A percentile compares a stretch with the other conserved stretches of the same genome.
Conservation (phyloP, 257 asterid genomes). For the Linaria vulgaris region DNA sequence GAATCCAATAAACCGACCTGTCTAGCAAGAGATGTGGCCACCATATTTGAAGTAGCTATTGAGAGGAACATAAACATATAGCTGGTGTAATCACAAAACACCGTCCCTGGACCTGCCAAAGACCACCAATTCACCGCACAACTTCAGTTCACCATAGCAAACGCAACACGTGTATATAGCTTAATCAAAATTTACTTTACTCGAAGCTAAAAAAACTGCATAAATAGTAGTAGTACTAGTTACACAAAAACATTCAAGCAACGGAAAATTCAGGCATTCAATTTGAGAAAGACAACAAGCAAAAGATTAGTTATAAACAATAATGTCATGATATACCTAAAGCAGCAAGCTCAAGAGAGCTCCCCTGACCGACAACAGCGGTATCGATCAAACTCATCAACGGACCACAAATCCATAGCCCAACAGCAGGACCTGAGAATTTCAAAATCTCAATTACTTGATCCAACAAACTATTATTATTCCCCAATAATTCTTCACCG, state of each 20-base stretch:
- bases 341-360: constrained; percentile 83
- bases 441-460: constrained; percentile 65
- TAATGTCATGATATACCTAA: constrained; percentile 40
- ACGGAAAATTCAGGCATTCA: neutral
- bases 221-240: no score
- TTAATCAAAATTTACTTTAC: neutral
- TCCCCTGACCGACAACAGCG: constrained; percentile 78
- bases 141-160: neutral
- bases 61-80: constrained; percentile 94
- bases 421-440: constrained; percentile 90
- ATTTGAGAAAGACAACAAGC: neutral
- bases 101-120: constrained; percentile 91
- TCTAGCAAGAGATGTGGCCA: constrained; percentile 85
- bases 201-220: no score
- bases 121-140: neutral
- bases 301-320: no score
- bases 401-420: constrained; percentile 83
- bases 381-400: constrained; percentile 87
- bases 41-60: constrained; percentile 92
- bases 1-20: constrained; percentile 43
- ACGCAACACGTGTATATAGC: neutral
- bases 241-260: neutral
- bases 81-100: constrained; percentile 78
- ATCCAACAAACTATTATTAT: constrained; percentile 46
- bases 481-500: constrained; percentile 36